A percentile compares a stretch with the other conserved stretches of the same genome.
Evolutionary conservation across 2,329 filamentous ascomycete genomes (phyloP).

Genomic region (Trichoderma sp.): DNA sequence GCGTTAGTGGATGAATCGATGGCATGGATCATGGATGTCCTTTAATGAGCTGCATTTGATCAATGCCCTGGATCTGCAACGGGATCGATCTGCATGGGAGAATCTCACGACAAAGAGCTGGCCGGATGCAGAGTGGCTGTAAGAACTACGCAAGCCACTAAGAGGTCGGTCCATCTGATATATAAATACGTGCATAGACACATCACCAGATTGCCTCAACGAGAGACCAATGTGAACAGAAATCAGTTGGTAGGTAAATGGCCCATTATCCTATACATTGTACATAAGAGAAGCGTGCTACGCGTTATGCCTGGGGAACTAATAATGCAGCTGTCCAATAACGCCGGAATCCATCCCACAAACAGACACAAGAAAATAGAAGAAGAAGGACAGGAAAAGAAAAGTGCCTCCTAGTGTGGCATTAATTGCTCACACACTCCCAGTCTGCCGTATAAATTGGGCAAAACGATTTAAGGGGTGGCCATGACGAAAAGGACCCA

Average conservation of each 20-base stretch:
- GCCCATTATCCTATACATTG: constrained; percentile 4
- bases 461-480: neutral
- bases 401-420: neutral
- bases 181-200: neutral
- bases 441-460: neutral
- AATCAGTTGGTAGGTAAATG: neutral
- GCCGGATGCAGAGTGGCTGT: neutral
- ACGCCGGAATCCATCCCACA: constrained; percentile 14
- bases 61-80: neutral
- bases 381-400: neutral
- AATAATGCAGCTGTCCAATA: constrained; percentile 6
- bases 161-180: no score
- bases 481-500: constrained; percentile 17
- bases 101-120: neutral
- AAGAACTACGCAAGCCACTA: neutral
- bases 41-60: neutral
- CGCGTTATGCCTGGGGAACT: constrained; percentile 17
- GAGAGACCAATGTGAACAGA: neutral
- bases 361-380: neutral
- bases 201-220: neutral
- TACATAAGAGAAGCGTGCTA: constrained; percentile 22
- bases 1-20: neutral
- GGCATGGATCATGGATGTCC: neutral
- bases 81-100: neutral
- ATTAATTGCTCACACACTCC: neutral